phyloP scores from a whole-genome alignment of 2,329 filamentous ascomycete species.

The Fusarium incarnatum region DNA sequence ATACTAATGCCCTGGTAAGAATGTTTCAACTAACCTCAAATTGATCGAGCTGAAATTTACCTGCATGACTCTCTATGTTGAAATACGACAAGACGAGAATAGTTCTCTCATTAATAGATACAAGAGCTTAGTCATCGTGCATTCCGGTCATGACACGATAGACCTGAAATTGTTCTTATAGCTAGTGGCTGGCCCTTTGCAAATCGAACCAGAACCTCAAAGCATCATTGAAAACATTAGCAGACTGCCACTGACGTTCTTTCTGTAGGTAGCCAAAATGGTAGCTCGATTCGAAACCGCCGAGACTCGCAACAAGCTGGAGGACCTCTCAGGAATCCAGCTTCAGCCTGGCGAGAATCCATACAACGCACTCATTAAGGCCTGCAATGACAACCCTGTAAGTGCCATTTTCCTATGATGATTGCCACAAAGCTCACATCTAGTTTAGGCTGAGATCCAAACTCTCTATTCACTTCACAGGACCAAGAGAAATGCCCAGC shows the following conservation, averaged over 20 bases:
- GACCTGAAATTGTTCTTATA: constrained; percentile 12
- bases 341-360: constrained; percentile 73
- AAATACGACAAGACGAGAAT: constrained; percentile 11
- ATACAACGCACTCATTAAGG: constrained; percentile 77
- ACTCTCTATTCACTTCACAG: constrained; percentile 79
- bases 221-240: background rate
- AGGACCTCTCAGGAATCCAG: constrained; percentile 65
- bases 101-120: constrained; percentile 13
- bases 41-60: constrained; percentile 13
- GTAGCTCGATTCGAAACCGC: constrained; percentile 40
- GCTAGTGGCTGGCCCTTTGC: background rate
- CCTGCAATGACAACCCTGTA: constrained; percentile 76
- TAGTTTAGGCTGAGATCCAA: constrained; percentile 72
- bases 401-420: constrained; percentile 36
- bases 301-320: constrained; percentile 62
- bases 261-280: constrained; percentile 16
- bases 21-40: constrained; percentile 27
- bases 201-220: background rate
- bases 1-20: background rate
- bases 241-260: background rate
- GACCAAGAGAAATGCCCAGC: constrained; percentile 78
- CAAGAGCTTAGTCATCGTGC: constrained; percentile 34
- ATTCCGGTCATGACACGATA: constrained; percentile 16
- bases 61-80: background rate
- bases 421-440: background rate